Percentiles rank a stretch among this genome's conserved stretches.
Conservation (phyloP, 2,329 filamentous ascomycete genomes). For the Arthrobotrys pseudoclavata region DNA sequence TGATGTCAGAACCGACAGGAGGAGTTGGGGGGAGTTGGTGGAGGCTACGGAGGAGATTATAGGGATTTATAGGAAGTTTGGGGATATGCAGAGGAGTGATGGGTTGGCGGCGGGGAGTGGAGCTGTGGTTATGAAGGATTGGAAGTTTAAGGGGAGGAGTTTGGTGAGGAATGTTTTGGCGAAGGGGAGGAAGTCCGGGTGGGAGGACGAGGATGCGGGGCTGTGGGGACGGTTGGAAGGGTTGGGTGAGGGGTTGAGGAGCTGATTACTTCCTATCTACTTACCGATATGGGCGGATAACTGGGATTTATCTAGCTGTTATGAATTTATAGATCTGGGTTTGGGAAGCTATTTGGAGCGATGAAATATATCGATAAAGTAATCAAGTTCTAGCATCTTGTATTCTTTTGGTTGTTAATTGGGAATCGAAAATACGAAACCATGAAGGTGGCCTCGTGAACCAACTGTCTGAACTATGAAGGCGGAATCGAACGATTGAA, state of each 20-base stretch:
- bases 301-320: no score
- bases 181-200: conserved; percentile 84
- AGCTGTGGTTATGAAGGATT: conserved; percentile 79
- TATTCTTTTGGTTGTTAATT: no score
- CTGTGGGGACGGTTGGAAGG: conserved; percentile 35
- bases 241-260: conserved; percentile 30
- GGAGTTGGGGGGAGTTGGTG: conserved; percentile 80
- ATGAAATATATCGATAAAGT: no score
- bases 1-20: conserved; percentile 72
- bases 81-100: conserved; percentile 72
- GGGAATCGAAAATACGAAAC: no score
- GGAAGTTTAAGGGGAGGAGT: conserved; percentile 89
- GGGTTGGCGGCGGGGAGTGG: conserved; percentile 69
- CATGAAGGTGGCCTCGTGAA: no score
- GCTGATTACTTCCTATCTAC: conserved; percentile 1
- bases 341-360: no score
- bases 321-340: no score
- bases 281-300: no score
- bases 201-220: conserved; percentile 72
- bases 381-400: no score
- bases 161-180: conserved; percentile 87
- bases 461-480: no score
- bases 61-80: conserved; percentile 84
- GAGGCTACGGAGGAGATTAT: conserved; percentile 84
- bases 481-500: no score